Percentiles rank a stretch among this genome's conserved stretches.
Evolutionary conservation across 257 asterid species (phyloP).

Genomic region (Salvia splendens): DNA sequence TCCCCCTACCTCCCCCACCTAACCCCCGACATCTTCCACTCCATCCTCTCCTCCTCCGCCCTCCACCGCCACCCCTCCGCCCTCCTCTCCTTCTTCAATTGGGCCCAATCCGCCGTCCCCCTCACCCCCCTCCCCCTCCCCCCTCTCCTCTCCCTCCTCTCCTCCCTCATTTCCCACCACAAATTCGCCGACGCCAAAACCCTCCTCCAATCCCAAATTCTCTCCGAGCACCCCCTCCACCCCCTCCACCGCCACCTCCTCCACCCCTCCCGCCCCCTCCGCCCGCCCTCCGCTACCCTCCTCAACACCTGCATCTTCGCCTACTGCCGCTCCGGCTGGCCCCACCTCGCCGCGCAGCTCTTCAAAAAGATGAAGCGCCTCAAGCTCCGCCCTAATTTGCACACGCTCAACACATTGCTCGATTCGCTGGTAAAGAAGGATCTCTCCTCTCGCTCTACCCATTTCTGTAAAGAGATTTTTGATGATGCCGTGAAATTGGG

Average conservation of each 20-base stretch:
- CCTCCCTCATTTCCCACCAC: conserved; percentile 52
- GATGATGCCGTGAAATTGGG: conserved; percentile 69
- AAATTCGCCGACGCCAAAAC: conserved; percentile 61
- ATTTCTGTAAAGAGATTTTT: conserved; percentile 55
- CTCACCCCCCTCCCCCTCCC: conserved; percentile 54
- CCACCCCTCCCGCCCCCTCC: conserved; percentile 53
- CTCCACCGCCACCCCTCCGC: conserved; percentile 54
- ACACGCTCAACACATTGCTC: conserved; percentile 56
- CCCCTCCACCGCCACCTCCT: conserved; percentile 76
- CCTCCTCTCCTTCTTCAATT: conserved; percentile 56
- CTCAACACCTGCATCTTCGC: conserved; percentile 60
- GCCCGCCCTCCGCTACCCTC: conserved; percentile 57
- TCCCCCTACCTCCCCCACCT: conserved; percentile 57
- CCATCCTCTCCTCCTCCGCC: conserved; percentile 59
- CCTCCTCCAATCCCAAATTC: conserved; percentile 55
- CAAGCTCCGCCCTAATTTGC: conserved; percentile 44
- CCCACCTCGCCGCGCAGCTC: conserved; percentile 62
- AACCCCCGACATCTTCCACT: conserved; percentile 57
- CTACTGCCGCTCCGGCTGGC: conserved; percentile 60
- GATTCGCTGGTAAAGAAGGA: conserved; percentile 58
- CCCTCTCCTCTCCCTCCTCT: conserved; percentile 54
- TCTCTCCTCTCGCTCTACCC: conserved; percentile 48
- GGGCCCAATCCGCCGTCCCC: conserved; percentile 49
- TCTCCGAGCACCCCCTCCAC: conserved; percentile 69
- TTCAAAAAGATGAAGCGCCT: conserved; percentile 84